Conservation (phyloP, 495 filamentous ascomycete species). For the Baudoinia panamericana region DNA sequence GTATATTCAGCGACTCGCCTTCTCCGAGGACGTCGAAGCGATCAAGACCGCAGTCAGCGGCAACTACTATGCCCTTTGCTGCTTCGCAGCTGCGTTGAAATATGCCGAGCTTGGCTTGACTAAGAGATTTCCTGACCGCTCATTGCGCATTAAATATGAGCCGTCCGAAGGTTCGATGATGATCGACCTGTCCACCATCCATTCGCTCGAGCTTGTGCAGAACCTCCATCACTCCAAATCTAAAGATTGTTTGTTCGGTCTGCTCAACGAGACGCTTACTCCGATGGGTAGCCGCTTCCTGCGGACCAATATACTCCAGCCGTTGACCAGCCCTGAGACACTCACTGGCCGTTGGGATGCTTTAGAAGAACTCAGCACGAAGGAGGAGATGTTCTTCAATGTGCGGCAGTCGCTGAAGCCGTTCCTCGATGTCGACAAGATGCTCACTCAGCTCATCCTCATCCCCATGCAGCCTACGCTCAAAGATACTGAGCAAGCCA, state of each 20-base stretch:
- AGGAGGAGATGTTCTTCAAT: conserved; percentile 77
- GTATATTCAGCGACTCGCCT: conserved; percentile 65
- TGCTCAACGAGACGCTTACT: conserved; percentile 73
- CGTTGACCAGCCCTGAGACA: conserved; percentile 56
- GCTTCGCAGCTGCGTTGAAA: conserved; percentile 73
- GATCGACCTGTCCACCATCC: conserved; percentile 76
- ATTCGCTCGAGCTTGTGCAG: conserved; percentile 77
- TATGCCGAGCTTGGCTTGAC: conserved; percentile 58
- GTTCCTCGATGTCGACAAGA: conserved; percentile 58
- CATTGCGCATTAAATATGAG: conserved; percentile 73
- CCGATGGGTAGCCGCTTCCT: conserved; percentile 78
- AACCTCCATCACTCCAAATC: conserved; percentile 66
- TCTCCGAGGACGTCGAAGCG: conserved; percentile 61
- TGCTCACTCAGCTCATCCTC: conserved; percentile 56
- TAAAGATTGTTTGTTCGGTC: conserved; percentile 64
- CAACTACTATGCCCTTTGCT: conserved; percentile 84
- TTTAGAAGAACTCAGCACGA: conserved; percentile 66
- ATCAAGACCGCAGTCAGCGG: conserved; percentile 64
- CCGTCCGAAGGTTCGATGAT: conserved; percentile 90
- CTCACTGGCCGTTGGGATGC: conserved; percentile 63
- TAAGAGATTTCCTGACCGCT: conserved; percentile 58
- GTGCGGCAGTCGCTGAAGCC: conserved; percentile 57
- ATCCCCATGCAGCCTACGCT: conserved; percentile 53
- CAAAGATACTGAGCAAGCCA: conserved; percentile 57
- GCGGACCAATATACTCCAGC: conserved; percentile 73